phyloP scores from a whole-genome alignment of 208 protist species.

The Leishmania arabica region DNA sequence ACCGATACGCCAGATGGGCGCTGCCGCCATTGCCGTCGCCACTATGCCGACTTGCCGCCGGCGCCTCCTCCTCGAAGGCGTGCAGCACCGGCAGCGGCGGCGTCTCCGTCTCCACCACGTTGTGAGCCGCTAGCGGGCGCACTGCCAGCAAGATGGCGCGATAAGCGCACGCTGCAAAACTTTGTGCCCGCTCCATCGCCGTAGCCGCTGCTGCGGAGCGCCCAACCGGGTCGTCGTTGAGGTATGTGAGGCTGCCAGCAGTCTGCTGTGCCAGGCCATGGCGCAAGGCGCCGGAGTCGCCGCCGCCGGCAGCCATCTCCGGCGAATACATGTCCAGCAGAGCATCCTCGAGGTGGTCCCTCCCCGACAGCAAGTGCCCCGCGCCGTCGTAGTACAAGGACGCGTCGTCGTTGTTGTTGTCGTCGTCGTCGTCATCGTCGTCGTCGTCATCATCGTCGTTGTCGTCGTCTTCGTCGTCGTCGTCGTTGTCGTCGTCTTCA shows the following conservation, averaged over 20 bases:
- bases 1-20: background rate
- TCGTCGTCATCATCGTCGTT: slow-evolving; percentile 17
- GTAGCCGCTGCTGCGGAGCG: background rate
- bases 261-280: background rate
- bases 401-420: slow-evolving; percentile 19
- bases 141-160: slow-evolving; percentile 31
- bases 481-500: slow-evolving; percentile 19
- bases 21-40: background rate
- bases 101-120: slow-evolving; percentile 28
- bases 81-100: slow-evolving; percentile 34
- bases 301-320: background rate
- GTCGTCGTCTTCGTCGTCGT: slow-evolving; percentile 12
- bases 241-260: background rate
- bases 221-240: background rate
- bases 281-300: background rate
- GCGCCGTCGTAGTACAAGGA: slow-evolving; percentile 4
- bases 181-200: slow-evolving; percentile 23
- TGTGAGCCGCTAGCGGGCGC: slow-evolving; percentile 19
- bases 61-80: slow-evolving; percentile 29
- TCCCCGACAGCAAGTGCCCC: background rate
- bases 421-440: slow-evolving; percentile 9
- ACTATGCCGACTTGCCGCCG: background rate
- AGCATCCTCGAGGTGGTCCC: slow-evolving; percentile 7
- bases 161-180: slow-evolving; percentile 36
- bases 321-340: slow-evolving; percentile 7